phyloP scores from a whole-genome alignment of 805 yeast species.

The Schwanniomyces yamadae region DNA sequence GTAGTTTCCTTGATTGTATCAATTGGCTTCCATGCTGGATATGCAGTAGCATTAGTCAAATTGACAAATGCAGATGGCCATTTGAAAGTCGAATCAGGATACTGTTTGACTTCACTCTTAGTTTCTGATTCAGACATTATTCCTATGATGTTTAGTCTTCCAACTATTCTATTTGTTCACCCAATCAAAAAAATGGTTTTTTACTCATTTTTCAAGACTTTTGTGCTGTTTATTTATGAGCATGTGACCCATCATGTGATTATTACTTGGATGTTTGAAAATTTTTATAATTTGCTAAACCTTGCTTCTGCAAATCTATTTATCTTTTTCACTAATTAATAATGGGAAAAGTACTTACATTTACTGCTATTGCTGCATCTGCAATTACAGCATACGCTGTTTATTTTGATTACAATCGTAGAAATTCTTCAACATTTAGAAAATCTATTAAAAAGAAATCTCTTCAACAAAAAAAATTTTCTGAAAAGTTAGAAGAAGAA shows the following conservation, averaged over 20 bases:
- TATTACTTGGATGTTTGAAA: constrained; percentile 2
- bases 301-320: background rate
- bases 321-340: background rate
- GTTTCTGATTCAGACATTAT: constrained; percentile 12
- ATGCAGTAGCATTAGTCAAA: constrained; percentile 36
- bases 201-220: constrained; percentile 1
- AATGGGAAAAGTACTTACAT: constrained; percentile 30
- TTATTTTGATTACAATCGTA: constrained; percentile 91
- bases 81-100: constrained; percentile 40
- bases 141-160: background rate
- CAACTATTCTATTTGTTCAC: background rate
- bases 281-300: constrained; percentile 1
- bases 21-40: constrained; percentile 52
- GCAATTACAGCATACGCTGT: constrained; percentile 71
- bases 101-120: constrained; percentile 6
- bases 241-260: constrained; percentile 5
- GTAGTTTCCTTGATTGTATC: constrained; percentile 53
- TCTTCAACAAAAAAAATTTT: constrained; percentile 57
- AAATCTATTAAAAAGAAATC: constrained; percentile 63
- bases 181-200: constrained; percentile 2
- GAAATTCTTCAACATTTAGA: constrained; percentile 81
- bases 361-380: constrained; percentile 48
- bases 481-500: constrained; percentile 53
- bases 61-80: constrained; percentile 44
- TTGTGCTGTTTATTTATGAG: constrained; percentile 4